Evolutionary conservation across 352 stramenopile species (phyloP).

Genomic region (Pythium dissimile): DNA sequence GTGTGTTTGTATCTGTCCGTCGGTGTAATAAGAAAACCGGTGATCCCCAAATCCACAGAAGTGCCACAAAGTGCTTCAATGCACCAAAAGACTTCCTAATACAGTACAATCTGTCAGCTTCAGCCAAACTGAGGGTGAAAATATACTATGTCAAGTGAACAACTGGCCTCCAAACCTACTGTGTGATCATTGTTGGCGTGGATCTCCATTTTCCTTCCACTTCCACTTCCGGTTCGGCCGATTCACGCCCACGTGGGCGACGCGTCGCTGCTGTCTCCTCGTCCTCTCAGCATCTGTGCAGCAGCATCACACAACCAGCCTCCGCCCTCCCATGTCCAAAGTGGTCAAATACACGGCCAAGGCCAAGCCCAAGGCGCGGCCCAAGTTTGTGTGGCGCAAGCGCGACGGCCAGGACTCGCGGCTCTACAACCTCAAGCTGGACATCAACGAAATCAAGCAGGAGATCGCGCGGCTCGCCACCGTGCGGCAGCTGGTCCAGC

Average conservation of each 20-base stretch:
- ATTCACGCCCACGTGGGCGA: too few species aligned
- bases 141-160: too few species aligned
- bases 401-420: constrained; percentile 9
- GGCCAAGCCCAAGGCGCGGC: neutral
- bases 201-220: neutral
- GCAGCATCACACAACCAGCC: too few species aligned
- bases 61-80: too few species aligned
- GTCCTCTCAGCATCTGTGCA: too few species aligned
- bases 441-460: constrained; percentile 10
- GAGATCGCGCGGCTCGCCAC: neutral
- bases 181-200: too few species aligned
- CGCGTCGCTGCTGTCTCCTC: too few species aligned
- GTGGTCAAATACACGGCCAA: neutral
- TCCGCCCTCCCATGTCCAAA: neutral
- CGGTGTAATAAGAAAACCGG: neutral
- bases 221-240: too few species aligned
- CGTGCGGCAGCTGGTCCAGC: neutral
- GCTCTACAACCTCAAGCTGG: constrained; percentile 16
- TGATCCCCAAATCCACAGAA: neutral
- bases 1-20: neutral
- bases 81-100: too few species aligned
- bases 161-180: too few species aligned
- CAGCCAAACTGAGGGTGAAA: too few species aligned
- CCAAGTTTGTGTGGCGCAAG: constrained; percentile 9
- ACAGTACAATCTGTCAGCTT: too few species aligned